These are phyloP conservation scores for Starmerella geochares DNA, from an alignment of 805 yeast species.

Conservation along the genomic window DNA sequence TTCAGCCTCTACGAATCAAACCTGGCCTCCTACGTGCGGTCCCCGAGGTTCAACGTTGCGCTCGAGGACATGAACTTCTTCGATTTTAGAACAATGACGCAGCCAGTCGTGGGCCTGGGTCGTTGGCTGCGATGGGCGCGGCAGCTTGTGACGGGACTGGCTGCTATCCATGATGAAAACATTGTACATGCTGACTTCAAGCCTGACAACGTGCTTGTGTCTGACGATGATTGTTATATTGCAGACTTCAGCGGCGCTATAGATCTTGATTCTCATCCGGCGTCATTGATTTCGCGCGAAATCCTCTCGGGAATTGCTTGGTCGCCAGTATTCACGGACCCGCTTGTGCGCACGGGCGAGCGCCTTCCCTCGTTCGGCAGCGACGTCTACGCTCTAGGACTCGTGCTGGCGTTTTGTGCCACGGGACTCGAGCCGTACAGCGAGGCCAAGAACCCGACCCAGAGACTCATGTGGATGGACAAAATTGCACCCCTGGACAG, in stretches of 20 bases:
- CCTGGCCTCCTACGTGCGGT: conserved; percentile 13
- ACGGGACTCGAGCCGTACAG: conserved; percentile 41
- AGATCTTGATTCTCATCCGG: conserved; percentile 20
- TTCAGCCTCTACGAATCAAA: conserved; percentile 20
- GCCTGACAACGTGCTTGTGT: conserved; percentile 38
- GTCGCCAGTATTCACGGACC: conserved; percentile 40
- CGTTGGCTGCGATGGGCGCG: conserved; percentile 27
- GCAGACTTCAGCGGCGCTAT: conserved; percentile 38
- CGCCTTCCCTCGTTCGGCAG: conserved; percentile 32
- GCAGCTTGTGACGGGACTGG: conserved; percentile 25
- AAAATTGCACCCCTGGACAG: conserved; percentile 27
- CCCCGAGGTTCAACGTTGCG: conserved; percentile 6
- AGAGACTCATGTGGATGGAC: conserved; percentile 29
- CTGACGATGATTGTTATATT: conserved; percentile 31
- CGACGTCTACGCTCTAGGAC: conserved; percentile 41
- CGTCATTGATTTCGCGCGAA: conserved; percentile 15
- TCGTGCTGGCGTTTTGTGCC: conserved; percentile 38
- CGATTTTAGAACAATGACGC: conserved; percentile 16
- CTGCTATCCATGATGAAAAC: conserved; percentile 23
- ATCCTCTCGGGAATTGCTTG: conserved; percentile 24
- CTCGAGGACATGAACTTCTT: conserved; percentile 14
- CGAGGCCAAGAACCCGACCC: conserved; percentile 28
- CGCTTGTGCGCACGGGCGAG: conserved; percentile 34
- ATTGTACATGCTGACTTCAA: conserved; percentile 43
- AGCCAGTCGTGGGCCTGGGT: conserved; percentile 25